Evolutionary conservation across 306 rosid species (phyloP), one percentile per base, ranked within the genome.

Genomic region (Hippophae rhamnoides): DNA sequence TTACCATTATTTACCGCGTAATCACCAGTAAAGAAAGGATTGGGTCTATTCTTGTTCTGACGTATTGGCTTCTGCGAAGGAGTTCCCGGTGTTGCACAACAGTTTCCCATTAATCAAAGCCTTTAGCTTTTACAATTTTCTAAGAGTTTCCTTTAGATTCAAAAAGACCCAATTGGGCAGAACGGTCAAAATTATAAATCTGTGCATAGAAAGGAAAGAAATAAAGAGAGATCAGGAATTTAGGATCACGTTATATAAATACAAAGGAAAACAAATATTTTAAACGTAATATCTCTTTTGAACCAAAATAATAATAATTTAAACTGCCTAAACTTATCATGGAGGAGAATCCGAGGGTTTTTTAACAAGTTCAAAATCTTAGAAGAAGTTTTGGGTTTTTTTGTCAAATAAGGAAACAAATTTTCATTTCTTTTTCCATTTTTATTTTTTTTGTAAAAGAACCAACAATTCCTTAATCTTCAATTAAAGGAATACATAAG

Each of bases 21-120:
- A 57, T 78, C 79, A 25, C 58, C 52, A 7, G 83, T 44, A 59
- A 78, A 31, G 38, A 2, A 78, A 6, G 72, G 83, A 52, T 74
- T 72, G 40, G 67, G 42, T 48, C 71, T 77, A 55, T 79, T 75
- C 63, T 63, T 78, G 47, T 56, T 13, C 31, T 75, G 77, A 62
- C 64, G 69, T 46, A 71, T 54, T 43, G 57, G 40, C 56, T 50
- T 72, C 49, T 54, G 76, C 27, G 72, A 71, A 43, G 79, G 57
- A 31, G 66, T 43, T n/a, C 76, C 46, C 14, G 79, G 74, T 26
- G 44, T 31, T 60, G 75, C 86, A 63, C 86, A 81, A 26, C 86
- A 81, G 69, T 81, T 81, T 38, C 86, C 86, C 86, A 81, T 78
- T 58, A 52, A 41, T 58, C 69, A 58, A 43, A 58, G 18, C 65